Evolutionary conservation across 106 monocot species (phyloP), one percentile per base, ranked within the genome.

Genomic region (Iris macrosiphon): DNA sequence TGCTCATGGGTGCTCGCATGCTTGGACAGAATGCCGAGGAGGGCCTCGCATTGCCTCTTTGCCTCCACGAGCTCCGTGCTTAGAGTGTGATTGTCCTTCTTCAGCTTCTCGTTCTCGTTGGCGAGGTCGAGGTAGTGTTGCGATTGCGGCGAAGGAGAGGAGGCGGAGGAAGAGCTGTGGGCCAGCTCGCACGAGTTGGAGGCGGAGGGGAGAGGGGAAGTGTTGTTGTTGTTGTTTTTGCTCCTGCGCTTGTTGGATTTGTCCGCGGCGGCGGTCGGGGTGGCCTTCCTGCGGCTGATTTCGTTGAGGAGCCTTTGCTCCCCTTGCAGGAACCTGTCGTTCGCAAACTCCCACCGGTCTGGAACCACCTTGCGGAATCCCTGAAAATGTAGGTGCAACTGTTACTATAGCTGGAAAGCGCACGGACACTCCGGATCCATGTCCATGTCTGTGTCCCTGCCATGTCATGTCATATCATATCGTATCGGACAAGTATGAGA

Each of bases 331-430:
- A 92, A 92, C 56, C 83, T 66, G 35, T 79, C 83, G 60, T 92
- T 87, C 4, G 77, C 76, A 55, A 92, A 92, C 70, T 92, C 92
- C 92, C 92, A 92, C 25, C 82, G 62, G 27, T 92, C 83, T 1
- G 92, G 69, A 49, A 75, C 74, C 58, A 87, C 82, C 51, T 87
- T 92, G 49, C 79, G 87, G 59, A 92, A 87, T 3, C 87, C 92
- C 92, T 92, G 78, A n/a, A n/a, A n/a, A n/a, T n/a, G n/a, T n/a
- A n/a, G n/a, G n/a, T n/a, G 1, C 13, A 53, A 40, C 22, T 22
- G 22, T 19, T n/a, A n/a, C n/a, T n/a, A n/a, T n/a, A n/a, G n/a
- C n/a, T n/a, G n/a, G n/a, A n/a, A n/a, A n/a, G n/a, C n/a, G n/a
- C n/a, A n/a, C n/a, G n/a, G n/a, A n/a, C n/a, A n/a, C n/a, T n/a